A percentile compares a stretch with the other conserved stretches of the same genome.
Evolutionary conservation across 2,329 filamentous ascomycete genomes (phyloP).

Genomic region (Colletotrichum cuscutae): DNA sequence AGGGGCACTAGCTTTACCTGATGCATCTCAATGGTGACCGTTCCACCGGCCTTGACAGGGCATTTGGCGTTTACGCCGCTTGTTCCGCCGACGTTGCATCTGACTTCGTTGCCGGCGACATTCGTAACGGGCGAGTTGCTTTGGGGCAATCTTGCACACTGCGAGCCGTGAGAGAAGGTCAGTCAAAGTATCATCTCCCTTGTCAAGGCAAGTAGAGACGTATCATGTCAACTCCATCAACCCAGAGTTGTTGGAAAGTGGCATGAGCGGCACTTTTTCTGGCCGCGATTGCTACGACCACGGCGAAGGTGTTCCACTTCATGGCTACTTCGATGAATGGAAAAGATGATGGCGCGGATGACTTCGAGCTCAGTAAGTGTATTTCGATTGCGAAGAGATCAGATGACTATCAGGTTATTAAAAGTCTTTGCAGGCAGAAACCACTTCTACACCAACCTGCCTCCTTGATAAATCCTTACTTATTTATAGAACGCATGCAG

Average conservation of each 20-base stretch:
- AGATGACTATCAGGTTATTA: too few species aligned
- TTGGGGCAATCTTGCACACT: slow-evolving; percentile 59
- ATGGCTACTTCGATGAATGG: too few species aligned
- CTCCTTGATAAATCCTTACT: too few species aligned
- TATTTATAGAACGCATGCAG: too few species aligned
- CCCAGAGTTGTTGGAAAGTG: slow-evolving; percentile 61
- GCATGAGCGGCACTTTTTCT: slow-evolving; percentile 55
- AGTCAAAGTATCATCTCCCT: not conserved
- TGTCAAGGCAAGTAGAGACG: slow-evolving; percentile 32
- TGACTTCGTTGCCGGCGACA: slow-evolving; percentile 52
- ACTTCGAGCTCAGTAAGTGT: too few species aligned
- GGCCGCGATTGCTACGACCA: too few species aligned
- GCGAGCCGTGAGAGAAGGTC: slow-evolving; percentile 44
- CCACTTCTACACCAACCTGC: too few species aligned
- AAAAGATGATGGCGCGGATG: too few species aligned
- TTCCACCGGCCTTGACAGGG: slow-evolving; percentile 56
- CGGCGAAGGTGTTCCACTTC: too few species aligned
- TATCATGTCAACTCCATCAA: slow-evolving; percentile 53
- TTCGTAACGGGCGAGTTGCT: slow-evolving; percentile 63
- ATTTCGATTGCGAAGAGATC: too few species aligned
- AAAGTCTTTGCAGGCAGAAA: too few species aligned
- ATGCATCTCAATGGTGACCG: slow-evolving; percentile 68
- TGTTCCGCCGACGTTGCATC: slow-evolving; percentile 56
- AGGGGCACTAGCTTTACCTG: slow-evolving; percentile 42
- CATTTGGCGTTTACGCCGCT: slow-evolving; percentile 53